A percentile compares a stretch with the other conserved stretches of the same genome.
phyloP scores from a whole-genome alignment of 176 grass and related monocot genomes.

The Musa schizocarpa region DNA sequence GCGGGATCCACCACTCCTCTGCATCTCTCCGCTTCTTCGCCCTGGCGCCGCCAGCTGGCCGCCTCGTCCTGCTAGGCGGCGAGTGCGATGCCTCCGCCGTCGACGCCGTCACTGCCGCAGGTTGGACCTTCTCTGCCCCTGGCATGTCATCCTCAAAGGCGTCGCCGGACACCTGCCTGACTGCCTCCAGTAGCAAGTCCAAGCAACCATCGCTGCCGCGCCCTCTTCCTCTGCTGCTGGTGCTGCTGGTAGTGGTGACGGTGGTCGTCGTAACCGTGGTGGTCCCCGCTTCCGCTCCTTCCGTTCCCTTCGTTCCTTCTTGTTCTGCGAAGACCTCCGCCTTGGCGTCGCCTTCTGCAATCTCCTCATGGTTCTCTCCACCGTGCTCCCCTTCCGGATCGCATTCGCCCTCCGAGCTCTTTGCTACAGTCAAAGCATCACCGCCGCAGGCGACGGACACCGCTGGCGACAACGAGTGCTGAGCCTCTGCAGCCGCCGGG shows the following conservation, averaged over 20 bases:
- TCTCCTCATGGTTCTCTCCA: neutral
- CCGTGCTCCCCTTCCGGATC: slow-evolving; percentile 1
- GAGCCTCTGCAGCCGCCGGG: neutral
- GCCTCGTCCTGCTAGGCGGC: neutral
- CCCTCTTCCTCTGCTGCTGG: neutral
- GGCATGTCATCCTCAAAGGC: slow-evolving; percentile 6
- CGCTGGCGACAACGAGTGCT: neutral
- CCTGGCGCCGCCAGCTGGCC: too few relatives aligned
- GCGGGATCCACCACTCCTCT: neutral
- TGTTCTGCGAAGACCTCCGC: neutral
- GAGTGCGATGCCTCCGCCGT: neutral
- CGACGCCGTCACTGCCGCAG: neutral
- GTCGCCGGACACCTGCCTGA: slow-evolving; percentile 14
- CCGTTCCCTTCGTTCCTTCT: neutral
- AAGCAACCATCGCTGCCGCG: neutral
- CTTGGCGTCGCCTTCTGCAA: neutral
- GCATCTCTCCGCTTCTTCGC: slow-evolving; percentile 12
- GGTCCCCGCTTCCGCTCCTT: neutral
- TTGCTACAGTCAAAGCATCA: neutral
- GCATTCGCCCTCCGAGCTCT: slow-evolving; percentile 21
- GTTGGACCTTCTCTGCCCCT: neutral
- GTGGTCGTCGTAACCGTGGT: neutral
- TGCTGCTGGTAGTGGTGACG: neutral
- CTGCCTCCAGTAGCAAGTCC: slow-evolving; percentile 22
- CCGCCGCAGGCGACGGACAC: neutral